A percentile compares a stretch with the other conserved stretches of the same genome.
These are phyloP conservation scores for Phytophthora kernoviae DNA, from an alignment of 352 stramenopile species.

Conservation along the genomic window DNA sequence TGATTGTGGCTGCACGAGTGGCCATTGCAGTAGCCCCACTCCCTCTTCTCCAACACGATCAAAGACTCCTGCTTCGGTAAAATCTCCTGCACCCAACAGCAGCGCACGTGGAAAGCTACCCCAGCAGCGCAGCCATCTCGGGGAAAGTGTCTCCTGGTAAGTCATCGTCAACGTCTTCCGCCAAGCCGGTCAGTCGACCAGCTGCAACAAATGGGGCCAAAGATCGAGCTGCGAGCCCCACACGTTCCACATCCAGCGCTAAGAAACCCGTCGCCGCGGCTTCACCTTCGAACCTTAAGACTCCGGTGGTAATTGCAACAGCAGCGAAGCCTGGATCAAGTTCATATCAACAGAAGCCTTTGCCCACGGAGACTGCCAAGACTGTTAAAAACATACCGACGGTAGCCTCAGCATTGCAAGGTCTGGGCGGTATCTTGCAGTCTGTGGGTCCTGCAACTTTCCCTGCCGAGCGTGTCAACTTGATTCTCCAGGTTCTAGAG, in stretches of 20 bases:
- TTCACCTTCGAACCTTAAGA: constrained; percentile 14
- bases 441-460: constrained; percentile 41
- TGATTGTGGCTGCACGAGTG: background rate
- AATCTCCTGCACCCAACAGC: background rate
- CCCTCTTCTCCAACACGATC: constrained; percentile 1
- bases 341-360: constrained; percentile 7
- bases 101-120: constrained; percentile 11
- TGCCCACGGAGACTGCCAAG: constrained; percentile 3
- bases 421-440: constrained; percentile 44
- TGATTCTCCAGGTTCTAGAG: constrained; percentile 47
- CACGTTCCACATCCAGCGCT: constrained; percentile 4
- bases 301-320: background rate
- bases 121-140: constrained; percentile 1
- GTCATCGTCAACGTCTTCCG: constrained; percentile 15
- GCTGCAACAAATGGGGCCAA: constrained; percentile 8
- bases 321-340: constrained; percentile 7
- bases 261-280: constrained; percentile 10
- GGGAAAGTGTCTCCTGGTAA: constrained; percentile 23
- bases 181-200: constrained; percentile 14
- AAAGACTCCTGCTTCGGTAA: constrained; percentile 10
- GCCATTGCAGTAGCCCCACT: background rate
- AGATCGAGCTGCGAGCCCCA: constrained; percentile 18
- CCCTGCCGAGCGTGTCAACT: constrained; percentile 47
- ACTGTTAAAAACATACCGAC: constrained; percentile 20
- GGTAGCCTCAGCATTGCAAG: constrained; percentile 33